A percentile compares a stretch with the other conserved stretches of the same genome.
These are phyloP conservation scores for Rubia yunnanensis DNA, from an alignment of 257 asterid genomes.

Conservation along the genomic window DNA sequence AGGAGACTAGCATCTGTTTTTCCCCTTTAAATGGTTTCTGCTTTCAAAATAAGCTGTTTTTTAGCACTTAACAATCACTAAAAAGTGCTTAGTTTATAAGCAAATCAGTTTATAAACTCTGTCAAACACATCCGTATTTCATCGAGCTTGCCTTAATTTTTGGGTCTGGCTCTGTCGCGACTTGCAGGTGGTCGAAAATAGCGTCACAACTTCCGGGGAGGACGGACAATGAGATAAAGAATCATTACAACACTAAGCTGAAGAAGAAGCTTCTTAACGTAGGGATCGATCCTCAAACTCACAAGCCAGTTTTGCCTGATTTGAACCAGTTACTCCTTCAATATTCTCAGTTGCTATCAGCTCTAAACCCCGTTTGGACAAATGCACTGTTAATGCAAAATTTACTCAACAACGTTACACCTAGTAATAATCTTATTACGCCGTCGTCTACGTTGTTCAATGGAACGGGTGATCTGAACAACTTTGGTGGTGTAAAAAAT, in stretches of 20 bases:
- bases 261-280: conserved; percentile 6
- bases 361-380: conserved; percentile 4
- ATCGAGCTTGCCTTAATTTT: not conserved
- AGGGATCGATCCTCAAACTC: conserved; percentile 14
- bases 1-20: no score
- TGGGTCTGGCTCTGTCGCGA: not conserved
- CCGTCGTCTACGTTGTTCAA: not conserved
- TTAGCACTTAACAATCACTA: no score
- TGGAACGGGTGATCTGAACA: not conserved
- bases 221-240: conserved; percentile 12
- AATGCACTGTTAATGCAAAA: conserved; percentile 3
- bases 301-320: conserved; percentile 5
- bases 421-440: not conserved
- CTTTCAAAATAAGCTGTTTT: no score
- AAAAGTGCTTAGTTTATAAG: no score
- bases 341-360: conserved; percentile 3
- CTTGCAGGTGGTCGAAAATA: conserved; percentile 1
- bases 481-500: not conserved
- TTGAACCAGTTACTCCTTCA: conserved; percentile 3
- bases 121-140: no score
- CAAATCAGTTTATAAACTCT: no score
- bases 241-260: conserved; percentile 6
- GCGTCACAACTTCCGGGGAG: conserved; percentile 7
- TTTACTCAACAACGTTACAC: not conserved
- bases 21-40: no score